Evolutionary conservation across 2,329 filamentous ascomycete species (phyloP), one percentile per base, ranked within the genome.

Genomic region (Orbilia quercus): DNA sequence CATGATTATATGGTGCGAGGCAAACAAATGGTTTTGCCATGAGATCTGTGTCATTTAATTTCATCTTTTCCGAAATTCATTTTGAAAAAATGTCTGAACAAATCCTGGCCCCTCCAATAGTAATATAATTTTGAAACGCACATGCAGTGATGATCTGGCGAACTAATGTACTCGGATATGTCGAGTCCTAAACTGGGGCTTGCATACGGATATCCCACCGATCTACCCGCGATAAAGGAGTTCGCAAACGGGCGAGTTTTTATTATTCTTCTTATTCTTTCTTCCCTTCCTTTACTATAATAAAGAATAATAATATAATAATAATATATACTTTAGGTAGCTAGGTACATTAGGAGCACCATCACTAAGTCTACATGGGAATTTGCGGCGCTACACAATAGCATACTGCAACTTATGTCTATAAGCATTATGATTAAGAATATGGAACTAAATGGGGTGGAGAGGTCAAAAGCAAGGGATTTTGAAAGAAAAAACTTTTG

Each of bases 141-240:
- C 36, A 63, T 53, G 58, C 58, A 53, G 20, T 51, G 48, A 40
- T 67, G 63, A 67, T 53, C 45, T 53, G 53, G 63, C 63, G 36
- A 44, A n/a, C 1, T 23, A 58, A 36, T 45, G 18, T 11, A 44
- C 6, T 34, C 38, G 50, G 25, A 54, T 44, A 57, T 44, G 12
- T 6, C 40, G 58, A 59, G 25, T 67, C 63, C 63, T 31, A 59
- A 67, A 51, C 16, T 14, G 60, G 31, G 44, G 28, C 25, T 34
- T 44, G 22, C 51, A 42, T 25, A 42, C 12, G 16, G 6, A 42
- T 28, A 16, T 16, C 36, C 51, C 18, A 23, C 36, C 36, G 25
- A 36, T 34, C 25, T 34, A 20, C 48, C 25, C 28, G 28, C 28
- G n/a, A 38, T 23, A 53, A 50, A 14, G 5, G 28, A 50, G n/a